These are phyloP conservation scores for Hypoxylon fuscum DNA, from an alignment of 495 filamentous ascomycete species.

Conservation along the genomic window DNA sequence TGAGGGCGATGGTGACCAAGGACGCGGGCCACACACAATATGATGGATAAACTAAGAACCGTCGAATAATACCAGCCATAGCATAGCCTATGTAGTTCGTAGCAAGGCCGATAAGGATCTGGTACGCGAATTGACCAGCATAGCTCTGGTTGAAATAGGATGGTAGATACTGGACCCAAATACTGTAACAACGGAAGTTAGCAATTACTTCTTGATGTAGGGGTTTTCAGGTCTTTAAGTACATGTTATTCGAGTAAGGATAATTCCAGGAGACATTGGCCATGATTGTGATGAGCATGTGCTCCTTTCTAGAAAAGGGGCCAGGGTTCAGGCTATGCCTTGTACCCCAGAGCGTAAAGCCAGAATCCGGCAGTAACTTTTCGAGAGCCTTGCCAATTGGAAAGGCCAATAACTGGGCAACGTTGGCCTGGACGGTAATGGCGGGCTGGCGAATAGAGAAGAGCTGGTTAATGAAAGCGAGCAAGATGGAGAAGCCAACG, in stretches of 20 bases:
- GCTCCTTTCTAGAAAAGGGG: constrained; percentile 62
- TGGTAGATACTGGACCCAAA: constrained; percentile 57
- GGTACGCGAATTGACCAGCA: constrained; percentile 49
- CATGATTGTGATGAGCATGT: constrained; percentile 62
- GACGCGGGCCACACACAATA: constrained; percentile 56
- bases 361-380: constrained; percentile 46
- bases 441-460: constrained; percentile 53
- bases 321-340: constrained; percentile 57
- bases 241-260: too few species aligned
- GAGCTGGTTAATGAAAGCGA: constrained; percentile 55
- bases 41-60: constrained; percentile 64
- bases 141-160: constrained; percentile 53
- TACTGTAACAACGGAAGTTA: constrained; percentile 36
- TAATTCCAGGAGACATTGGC: constrained; percentile 47
- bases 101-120: constrained; percentile 54
- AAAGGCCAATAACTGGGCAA: constrained; percentile 53
- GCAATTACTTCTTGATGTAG: too few species aligned
- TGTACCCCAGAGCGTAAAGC: constrained; percentile 50
- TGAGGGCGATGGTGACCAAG: constrained; percentile 56
- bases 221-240: too few species aligned
- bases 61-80: constrained; percentile 61
- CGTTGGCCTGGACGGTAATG: constrained; percentile 46
- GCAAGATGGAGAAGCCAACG: constrained; percentile 46
- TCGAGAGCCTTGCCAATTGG: constrained; percentile 49
- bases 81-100: constrained; percentile 64